These are phyloP conservation scores for Leccinum fuscescens DNA, from an alignment of 1,284 basidiomycete genomes.

Conservation along the genomic window DNA sequence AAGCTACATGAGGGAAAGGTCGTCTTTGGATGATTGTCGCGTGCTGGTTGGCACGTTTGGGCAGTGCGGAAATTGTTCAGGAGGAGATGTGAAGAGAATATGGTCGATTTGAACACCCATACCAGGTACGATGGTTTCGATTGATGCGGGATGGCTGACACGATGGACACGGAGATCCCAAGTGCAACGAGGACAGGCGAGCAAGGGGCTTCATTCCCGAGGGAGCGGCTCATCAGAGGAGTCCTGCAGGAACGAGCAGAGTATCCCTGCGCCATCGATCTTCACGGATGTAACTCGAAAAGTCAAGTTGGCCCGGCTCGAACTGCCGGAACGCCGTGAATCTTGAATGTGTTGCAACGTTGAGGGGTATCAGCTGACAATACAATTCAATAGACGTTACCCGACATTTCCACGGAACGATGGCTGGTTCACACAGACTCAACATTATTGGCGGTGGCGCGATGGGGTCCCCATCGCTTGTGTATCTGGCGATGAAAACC, in stretches of 20 bases:
- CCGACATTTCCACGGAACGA: neutral
- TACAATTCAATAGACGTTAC: neutral
- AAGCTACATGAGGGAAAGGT: conserved; percentile 2
- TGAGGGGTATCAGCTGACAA: neutral
- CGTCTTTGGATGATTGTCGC: conserved; percentile 5
- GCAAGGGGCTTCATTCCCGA: conserved; percentile 22
- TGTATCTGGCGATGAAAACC: neutral
- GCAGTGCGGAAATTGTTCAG: conserved; percentile 18
- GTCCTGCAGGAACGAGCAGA: neutral
- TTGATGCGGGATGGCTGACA: conserved; percentile 11
- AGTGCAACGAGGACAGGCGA: conserved; percentile 12
- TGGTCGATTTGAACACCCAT: neutral
- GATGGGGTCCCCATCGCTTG: neutral
- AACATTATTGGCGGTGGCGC: conserved; percentile 5
- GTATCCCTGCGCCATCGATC: neutral
- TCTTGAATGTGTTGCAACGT: neutral
- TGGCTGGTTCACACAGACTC: neutral
- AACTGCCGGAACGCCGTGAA: conserved; percentile 5
- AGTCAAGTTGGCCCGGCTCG: neutral
- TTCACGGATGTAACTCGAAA: neutral
- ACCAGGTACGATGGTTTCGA: neutral
- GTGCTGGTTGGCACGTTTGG: conserved; percentile 1
- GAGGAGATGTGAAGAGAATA: neutral
- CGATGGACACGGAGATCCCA: conserved; percentile 17
- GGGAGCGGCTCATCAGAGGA: neutral